Conservation (phyloP, 352 stramenopile genomes). For the Phytophthora vignae region DNA sequence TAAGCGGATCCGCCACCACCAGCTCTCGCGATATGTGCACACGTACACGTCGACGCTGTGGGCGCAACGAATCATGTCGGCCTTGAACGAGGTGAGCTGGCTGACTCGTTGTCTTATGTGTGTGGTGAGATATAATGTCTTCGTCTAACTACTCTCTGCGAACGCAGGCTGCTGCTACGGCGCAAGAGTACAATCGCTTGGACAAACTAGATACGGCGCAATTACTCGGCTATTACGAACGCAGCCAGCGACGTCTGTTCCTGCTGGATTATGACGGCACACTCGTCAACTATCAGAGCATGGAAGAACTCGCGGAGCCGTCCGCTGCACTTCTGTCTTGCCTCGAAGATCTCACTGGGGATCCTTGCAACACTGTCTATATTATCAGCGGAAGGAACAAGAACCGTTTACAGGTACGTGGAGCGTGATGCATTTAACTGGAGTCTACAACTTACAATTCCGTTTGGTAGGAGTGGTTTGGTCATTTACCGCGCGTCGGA, state of each 20-base stretch:
- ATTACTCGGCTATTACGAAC: constrained; percentile 84
- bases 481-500: constrained; percentile 77
- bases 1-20: constrained; percentile 88
- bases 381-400: constrained; percentile 89
- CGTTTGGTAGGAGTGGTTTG: constrained; percentile 80
- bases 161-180: constrained; percentile 60
- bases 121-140: neutral
- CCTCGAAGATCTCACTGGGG: constrained; percentile 70
- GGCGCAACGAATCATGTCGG: constrained; percentile 87
- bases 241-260: constrained; percentile 83
- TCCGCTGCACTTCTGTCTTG: constrained; percentile 65
- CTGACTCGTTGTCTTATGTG: neutral
- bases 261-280: constrained; percentile 90
- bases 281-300: constrained; percentile 83
- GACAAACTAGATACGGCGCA: constrained; percentile 88
- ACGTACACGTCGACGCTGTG: constrained; percentile 91
- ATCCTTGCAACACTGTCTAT: constrained; percentile 86
- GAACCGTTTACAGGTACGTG: constrained; percentile 54
- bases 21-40: constrained; percentile 88
- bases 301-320: constrained; percentile 73
- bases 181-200: constrained; percentile 88
- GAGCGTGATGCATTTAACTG: neutral
- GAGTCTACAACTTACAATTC: neutral
- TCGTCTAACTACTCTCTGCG: neutral
- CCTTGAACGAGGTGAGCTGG: constrained; percentile 63